Conservation (phyloP, 2,329 filamentous ascomycete genomes). For the Aureobasidium pullulans region DNA sequence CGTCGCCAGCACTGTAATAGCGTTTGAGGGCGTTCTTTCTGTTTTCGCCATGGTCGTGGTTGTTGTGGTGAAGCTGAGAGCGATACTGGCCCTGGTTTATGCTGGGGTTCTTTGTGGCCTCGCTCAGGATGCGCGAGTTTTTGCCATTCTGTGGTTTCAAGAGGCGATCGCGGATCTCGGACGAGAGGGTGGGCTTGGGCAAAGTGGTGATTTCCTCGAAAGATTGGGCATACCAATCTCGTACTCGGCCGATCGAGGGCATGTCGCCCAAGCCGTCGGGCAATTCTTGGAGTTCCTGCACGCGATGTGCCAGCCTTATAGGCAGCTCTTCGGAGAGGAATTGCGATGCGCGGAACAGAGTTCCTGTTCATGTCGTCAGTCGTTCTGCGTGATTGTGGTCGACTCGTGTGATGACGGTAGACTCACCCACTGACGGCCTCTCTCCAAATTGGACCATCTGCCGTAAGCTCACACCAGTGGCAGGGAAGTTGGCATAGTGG, state of each 20-base stretch:
- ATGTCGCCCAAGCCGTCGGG: constrained; percentile 96
- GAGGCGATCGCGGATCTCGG: constrained; percentile 72
- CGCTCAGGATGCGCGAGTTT: constrained; percentile 61
- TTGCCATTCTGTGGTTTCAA: constrained; percentile 57
- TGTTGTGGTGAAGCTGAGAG: constrained; percentile 46
- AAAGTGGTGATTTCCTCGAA: constrained; percentile 98
- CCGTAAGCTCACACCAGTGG: constrained; percentile 88
- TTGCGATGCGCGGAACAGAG: constrained; percentile 92
- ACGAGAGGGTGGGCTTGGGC: constrained; percentile 65
- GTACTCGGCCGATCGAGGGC: constrained; percentile 90
- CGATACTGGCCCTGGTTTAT: constrained; percentile 75
- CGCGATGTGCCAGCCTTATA: constrained; percentile 90
- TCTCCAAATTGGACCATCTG: constrained; percentile 99
- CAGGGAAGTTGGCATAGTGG: constrained; percentile 94
- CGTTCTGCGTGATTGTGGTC: not conserved
- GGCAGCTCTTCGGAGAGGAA: constrained; percentile 97
- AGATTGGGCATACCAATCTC: constrained; percentile 98
- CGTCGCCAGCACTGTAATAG: constrained; percentile 84
- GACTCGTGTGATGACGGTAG: not conserved
- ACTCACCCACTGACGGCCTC: constrained; percentile 65
- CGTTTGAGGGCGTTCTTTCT: constrained; percentile 48
- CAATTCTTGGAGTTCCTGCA: constrained; percentile 84
- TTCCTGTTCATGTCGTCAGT: constrained; percentile 50
- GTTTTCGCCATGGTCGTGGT: constrained; percentile 41
- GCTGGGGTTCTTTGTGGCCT: constrained; percentile 85